Percentiles rank a stretch among this genome's conserved stretches.
These are phyloP conservation scores for Dendrothele bispora DNA, from an alignment of 768 basidiomycete species.

Conservation along the genomic window DNA sequence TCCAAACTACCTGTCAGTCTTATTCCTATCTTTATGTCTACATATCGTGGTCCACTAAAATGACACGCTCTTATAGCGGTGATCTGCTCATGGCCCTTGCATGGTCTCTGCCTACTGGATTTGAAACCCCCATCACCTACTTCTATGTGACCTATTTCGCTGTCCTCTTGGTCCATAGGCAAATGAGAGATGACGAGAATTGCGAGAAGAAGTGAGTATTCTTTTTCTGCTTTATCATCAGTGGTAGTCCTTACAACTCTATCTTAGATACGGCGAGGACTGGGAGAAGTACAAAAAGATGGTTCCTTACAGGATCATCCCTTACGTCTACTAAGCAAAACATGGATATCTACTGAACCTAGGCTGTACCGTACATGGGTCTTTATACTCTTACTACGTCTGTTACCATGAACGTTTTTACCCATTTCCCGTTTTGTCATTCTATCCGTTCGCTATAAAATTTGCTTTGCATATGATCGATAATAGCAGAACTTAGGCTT, in stretches of 20 bases:
- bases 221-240: background rate
- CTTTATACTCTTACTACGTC: background rate
- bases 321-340: constrained; percentile 77
- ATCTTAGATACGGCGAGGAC: constrained; percentile 89
- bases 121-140: constrained; percentile 91
- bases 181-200: constrained; percentile 87
- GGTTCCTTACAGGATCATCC: constrained; percentile 85
- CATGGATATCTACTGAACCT: no score
- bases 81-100: constrained; percentile 88
- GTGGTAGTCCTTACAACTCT: background rate
- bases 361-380: background rate
- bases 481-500: no score
- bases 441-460: background rate
- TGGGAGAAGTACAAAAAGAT: constrained; percentile 89
- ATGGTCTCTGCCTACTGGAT: constrained; percentile 93
- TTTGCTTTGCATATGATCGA: no score
- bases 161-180: constrained; percentile 87
- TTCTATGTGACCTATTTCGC: constrained; percentile 92
- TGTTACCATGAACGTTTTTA: background rate
- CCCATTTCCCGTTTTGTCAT: background rate
- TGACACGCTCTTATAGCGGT: constrained; percentile 44
- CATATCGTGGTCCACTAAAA: background rate
- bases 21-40: background rate
- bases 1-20: constrained; percentile 81
- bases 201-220: constrained; percentile 80